phyloP scores from a whole-genome alignment of 2,329 filamentous ascomycete genomes.

The Orbilia brochopaga region DNA sequence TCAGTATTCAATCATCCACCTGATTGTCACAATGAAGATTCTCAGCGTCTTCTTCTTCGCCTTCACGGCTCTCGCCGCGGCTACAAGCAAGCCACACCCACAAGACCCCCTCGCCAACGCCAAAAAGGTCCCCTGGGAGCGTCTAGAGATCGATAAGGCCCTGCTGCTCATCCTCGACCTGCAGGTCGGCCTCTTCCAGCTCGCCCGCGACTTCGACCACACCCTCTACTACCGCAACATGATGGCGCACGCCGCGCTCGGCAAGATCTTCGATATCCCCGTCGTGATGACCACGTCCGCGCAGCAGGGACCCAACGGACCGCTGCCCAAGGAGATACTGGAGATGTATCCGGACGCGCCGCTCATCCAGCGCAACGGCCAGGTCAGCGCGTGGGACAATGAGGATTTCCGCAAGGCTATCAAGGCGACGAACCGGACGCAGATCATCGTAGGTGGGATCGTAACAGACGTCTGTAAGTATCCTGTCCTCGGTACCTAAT shows the following conservation, averaged over 20 bases:
- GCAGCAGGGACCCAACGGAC: constrained; percentile 73
- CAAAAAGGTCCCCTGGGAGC: constrained; percentile 54
- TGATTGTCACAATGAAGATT: constrained; percentile 54
- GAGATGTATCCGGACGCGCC: constrained; percentile 71
- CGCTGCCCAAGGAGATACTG: constrained; percentile 71
- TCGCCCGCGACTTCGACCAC: constrained; percentile 71
- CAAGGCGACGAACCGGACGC: constrained; percentile 68
- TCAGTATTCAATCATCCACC: neutral
- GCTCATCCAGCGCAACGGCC: constrained; percentile 71
- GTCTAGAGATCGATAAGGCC: constrained; percentile 57
- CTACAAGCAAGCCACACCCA: constrained; percentile 40
- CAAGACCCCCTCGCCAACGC: constrained; percentile 29
- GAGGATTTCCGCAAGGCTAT: constrained; percentile 71
- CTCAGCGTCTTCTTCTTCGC: constrained; percentile 48
- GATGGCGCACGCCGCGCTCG: constrained; percentile 71
- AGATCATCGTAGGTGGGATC: constrained; percentile 75
- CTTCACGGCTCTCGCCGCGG: constrained; percentile 49
- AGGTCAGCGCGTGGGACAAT: constrained; percentile 81
- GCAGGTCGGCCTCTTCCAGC: constrained; percentile 66
- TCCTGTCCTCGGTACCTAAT: neutral
- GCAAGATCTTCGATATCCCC: constrained; percentile 71
- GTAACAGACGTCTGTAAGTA: constrained; percentile 72
- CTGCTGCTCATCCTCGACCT: constrained; percentile 67
- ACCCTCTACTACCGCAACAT: constrained; percentile 71
- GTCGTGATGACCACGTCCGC: constrained; percentile 74